Evolutionary conservation across 2,329 filamentous ascomycete genomes (phyloP).

Genomic region (Aspergillus fumigatiaffinis): DNA sequence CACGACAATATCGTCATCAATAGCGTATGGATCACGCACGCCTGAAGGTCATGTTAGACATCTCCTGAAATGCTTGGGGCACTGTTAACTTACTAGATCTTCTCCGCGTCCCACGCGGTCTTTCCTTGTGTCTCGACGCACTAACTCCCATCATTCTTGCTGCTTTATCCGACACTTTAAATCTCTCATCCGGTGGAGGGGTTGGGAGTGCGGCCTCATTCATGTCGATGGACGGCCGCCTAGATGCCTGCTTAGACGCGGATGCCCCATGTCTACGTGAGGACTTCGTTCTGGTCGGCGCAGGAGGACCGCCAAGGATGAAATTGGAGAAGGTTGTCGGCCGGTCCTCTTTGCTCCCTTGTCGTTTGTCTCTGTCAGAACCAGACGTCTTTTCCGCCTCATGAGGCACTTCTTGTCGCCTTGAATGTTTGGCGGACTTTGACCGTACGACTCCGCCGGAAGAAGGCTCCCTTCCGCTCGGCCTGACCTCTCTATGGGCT

Average conservation of each 20-base stretch:
- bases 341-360: slow-evolving; percentile 53
- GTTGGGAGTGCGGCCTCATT: slow-evolving; percentile 61
- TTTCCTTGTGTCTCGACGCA: slow-evolving; percentile 43
- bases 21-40: slow-evolving; percentile 56
- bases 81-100: slow-evolving; percentile 29
- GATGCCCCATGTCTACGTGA: slow-evolving; percentile 58
- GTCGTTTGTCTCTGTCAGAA: slow-evolving; percentile 64
- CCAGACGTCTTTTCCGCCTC: slow-evolving; percentile 63
- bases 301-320: slow-evolving; percentile 63
- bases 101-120: slow-evolving; percentile 52
- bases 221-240: slow-evolving; percentile 66
- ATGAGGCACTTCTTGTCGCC: slow-evolving; percentile 57
- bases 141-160: slow-evolving; percentile 69
- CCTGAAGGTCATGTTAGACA: slow-evolving; percentile 11
- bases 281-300: slow-evolving; percentile 58
- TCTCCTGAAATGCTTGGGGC: slow-evolving; percentile 1
- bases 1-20: slow-evolving; percentile 61
- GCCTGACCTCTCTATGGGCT: slow-evolving; percentile 47
- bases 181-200: slow-evolving; percentile 66
- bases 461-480: slow-evolving; percentile 34
- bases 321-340: slow-evolving; percentile 57
- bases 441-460: slow-evolving; percentile 48
- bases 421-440: slow-evolving; percentile 56
- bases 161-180: slow-evolving; percentile 68
- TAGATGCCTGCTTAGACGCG: slow-evolving; percentile 54